Conservation (phyloP, 768 basidiomycete species). For the Psilocybe cubensis region DNA sequence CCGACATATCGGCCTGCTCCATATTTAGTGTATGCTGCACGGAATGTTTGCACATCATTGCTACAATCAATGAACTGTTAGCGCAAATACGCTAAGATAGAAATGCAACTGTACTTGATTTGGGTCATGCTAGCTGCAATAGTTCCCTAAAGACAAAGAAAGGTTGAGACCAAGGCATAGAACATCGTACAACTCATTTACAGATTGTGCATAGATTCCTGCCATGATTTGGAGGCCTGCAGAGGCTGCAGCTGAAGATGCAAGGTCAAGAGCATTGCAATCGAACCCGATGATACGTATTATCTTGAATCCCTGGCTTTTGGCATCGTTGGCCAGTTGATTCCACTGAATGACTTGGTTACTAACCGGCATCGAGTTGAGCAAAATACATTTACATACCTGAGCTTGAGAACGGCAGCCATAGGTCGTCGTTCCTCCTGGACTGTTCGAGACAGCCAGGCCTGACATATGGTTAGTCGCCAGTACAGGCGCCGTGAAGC, state of each 20-base stretch:
- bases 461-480: slow-evolving; percentile 37
- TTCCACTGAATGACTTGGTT: slow-evolving; percentile 33
- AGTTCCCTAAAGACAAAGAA: slow-evolving; percentile 27
- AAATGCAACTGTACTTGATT: slow-evolving; percentile 29
- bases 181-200: slow-evolving; percentile 9
- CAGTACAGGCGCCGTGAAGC: background rate
- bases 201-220: slow-evolving; percentile 34
- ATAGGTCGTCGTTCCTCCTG: slow-evolving; percentile 28
- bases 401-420: slow-evolving; percentile 40
- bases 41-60: background rate
- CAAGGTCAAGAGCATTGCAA: slow-evolving; percentile 39
- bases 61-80: background rate
- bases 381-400: slow-evolving; percentile 15
- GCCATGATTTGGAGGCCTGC: slow-evolving; percentile 38
- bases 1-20: background rate
- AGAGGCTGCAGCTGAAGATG: slow-evolving; percentile 38
- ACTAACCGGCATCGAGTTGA: background rate
- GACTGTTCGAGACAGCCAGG: slow-evolving; percentile 36
- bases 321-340: slow-evolving; percentile 33
- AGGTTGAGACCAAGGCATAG: background rate
- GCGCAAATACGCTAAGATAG: background rate
- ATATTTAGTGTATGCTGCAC: background rate
- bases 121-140: slow-evolving; percentile 26
- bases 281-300: slow-evolving; percentile 43
- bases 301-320: slow-evolving; percentile 32